Evolutionary conservation across 2,329 filamentous ascomycete species (phyloP), one percentile per base, ranked within the genome.

Genomic region (Beauveria varroae): DNA sequence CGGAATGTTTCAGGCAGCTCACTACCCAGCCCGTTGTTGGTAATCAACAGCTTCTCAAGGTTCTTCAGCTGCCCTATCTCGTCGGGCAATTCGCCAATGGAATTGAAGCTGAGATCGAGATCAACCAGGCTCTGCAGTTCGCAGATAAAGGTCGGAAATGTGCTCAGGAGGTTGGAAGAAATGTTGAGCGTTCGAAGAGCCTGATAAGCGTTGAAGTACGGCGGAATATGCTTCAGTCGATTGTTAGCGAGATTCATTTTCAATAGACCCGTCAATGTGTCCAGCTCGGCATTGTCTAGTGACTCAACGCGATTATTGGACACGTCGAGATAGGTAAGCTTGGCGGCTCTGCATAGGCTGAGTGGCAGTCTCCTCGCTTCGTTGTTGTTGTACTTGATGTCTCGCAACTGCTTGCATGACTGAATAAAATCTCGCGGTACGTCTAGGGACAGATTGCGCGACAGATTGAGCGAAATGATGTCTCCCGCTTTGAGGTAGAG

Each of bases 391-490:
- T 89, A 99, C 70, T 96, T 96, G 79, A 99, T 95, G 72, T 99
- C 95, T 56, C 93, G 86, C 22, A 99, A 79, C 69, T 93, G 92
- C 67, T 88, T 86, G 75, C 95, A 99, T 30, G 91, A 90, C 72
- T 96, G 91, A 60, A 99, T 93, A 71, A 99, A 99, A 73, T 99
- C 95, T 70, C 92, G 91, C 0, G 95, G 95, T 16, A 99, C 87
- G 68, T 97, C 91, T 30, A 99, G 81, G 0, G 92, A 95, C 50
- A 98, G 78, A 68, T 99, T 99, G 43, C 91, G 86, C 1, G 95
- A 98, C 10, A 99, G 79, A 70, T 99, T 98, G 44, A 99, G 82
- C 0, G 92, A 96, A 60, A 96, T 93, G 67, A 99, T 98, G 70
- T 99, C 95, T 12, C 85, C 81, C 0, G 93, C 90, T 72, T 92